Evolutionary conservation across 768 basidiomycete species (phyloP), one percentile per base, ranked within the genome.

Genomic region (Tulasnella sp.): DNA sequence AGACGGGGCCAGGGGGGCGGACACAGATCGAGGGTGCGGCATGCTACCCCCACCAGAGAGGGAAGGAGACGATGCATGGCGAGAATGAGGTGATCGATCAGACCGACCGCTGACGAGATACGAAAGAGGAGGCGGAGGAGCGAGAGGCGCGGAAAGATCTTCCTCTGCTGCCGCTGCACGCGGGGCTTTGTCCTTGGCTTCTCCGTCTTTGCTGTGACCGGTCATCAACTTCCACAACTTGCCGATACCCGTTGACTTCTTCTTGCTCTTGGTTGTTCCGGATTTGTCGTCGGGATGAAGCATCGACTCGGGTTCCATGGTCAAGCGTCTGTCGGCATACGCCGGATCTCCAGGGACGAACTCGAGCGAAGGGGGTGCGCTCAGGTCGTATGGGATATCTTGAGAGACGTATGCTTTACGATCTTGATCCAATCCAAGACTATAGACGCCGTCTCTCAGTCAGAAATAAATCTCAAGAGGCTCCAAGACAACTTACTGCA

Each of bases 121-220:
- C 0, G 95, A 95, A 76, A 99, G 84, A 6, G 95, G 93, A 6
- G 97, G 97, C 3, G 97, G 97, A 0, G 97, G 97, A 3, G 93
- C 91, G 56, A 98, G 87, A 4, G 94, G 96, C 12, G 88, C 85
- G 82, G 93, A 75, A 24, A 77, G 91, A 82, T 95, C 94, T 3
- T 94, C 92, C 12, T 84, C 83, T 19, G 87, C 8, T 86, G 82
- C 21, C 86, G 83, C 14, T 85, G 85, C 38, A 84, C 84, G 52
- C 85, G 83, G 56, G 82, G 84, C 9, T 27, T 80, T 74, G 19
- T 18, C 68, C 71, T 58, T 68, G 34, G 71, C 27, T 39, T 79
- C 56, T 18, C 81, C 78, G 36, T 83, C 80, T 31, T 88, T 86
- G 52, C 71, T 74, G 81, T 90, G 89, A 24, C 86, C 84, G 21